These are phyloP conservation scores for Phaseolus lunatus DNA, from an alignment of 306 rosid genomes.

Conservation along the genomic window DNA sequence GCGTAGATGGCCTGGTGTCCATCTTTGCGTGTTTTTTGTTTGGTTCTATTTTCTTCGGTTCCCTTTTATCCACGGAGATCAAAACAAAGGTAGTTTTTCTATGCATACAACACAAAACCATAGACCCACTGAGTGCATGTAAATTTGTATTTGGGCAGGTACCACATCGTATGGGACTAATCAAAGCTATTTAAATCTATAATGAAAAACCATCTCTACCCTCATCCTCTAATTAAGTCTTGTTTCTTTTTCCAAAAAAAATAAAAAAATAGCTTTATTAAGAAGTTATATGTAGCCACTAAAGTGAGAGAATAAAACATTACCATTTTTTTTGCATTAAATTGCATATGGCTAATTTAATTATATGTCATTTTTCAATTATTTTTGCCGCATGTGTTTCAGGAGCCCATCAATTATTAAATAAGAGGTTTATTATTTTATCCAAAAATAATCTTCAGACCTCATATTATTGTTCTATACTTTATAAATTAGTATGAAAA, in stretches of 20 bases:
- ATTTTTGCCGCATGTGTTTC: not conserved
- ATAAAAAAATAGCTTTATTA: no score
- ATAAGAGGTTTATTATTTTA: slow-evolving; percentile 9
- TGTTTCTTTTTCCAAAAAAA: not conserved
- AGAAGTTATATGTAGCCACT: not conserved
- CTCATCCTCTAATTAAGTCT: not conserved
- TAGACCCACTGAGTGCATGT: slow-evolving; percentile 2
- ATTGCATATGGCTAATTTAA: slow-evolving; percentile 6
- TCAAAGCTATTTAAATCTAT: not conserved
- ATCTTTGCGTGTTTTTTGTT: slow-evolving; percentile 42
- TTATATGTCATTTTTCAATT: not conserved
- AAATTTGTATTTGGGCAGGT: not conserved
- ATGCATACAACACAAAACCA: not conserved
- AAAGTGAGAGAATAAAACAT: not conserved
- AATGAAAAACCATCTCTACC: not conserved
- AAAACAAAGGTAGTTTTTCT: slow-evolving; percentile 24
- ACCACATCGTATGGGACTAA: not conserved
- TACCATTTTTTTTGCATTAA: not conserved
- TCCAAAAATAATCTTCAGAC: not conserved
- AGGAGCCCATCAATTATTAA: not conserved
- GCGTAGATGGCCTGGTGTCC: slow-evolving; percentile 49
- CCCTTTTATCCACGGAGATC: slow-evolving; percentile 45
- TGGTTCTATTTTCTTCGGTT: slow-evolving; percentile 40
- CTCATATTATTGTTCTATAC: not conserved
- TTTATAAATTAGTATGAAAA: slow-evolving; percentile 7